A percentile compares a stretch with the other conserved stretches of the same genome.
Evolutionary conservation across 441 rosid species (phyloP).

Genomic region (Syzygium syzygioides): DNA sequence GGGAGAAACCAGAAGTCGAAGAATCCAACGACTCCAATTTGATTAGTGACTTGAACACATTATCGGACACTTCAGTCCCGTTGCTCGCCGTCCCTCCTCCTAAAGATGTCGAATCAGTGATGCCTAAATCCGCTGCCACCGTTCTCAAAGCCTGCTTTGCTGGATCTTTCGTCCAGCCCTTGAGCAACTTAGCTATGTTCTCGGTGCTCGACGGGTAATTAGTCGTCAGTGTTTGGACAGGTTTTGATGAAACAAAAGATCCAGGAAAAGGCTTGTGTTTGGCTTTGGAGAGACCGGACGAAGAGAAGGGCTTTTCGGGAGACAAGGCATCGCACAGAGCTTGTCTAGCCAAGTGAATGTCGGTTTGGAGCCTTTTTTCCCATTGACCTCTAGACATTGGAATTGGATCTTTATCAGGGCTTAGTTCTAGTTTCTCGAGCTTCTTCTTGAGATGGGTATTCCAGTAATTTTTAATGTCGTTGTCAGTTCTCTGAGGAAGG

Average conservation of each 20-base stretch:
- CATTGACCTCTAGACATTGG: slow-evolving; percentile 69
- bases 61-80: slow-evolving; percentile 18
- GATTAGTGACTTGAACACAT: slow-evolving; percentile 32
- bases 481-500: slow-evolving; percentile 90
- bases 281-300: slow-evolving; percentile 2
- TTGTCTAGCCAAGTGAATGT: slow-evolving; percentile 64
- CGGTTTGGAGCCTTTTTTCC: slow-evolving; percentile 90
- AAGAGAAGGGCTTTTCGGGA: slow-evolving; percentile 30
- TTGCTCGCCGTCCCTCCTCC: not conserved
- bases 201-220: slow-evolving; percentile 71
- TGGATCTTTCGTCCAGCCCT: slow-evolving; percentile 58
- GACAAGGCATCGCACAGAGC: slow-evolving; percentile 75
- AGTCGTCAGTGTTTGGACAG: slow-evolving; percentile 7
- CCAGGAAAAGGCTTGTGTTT: not conserved
- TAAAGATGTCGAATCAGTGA: not conserved
- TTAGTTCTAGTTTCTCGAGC: slow-evolving; percentile 49
- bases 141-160: slow-evolving; percentile 13
- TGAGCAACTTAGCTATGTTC: slow-evolving; percentile 68
- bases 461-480: slow-evolving; percentile 94
- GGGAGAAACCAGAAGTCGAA: slow-evolving; percentile 44
- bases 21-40: slow-evolving; percentile 47
- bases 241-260: not conserved
- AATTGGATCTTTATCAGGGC: slow-evolving; percentile 12
- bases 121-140: not conserved
- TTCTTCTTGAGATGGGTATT: slow-evolving; percentile 94